Evolutionary conservation across 805 yeast species (phyloP).

Genomic region (Maudiozyma serrabonitensis): DNA sequence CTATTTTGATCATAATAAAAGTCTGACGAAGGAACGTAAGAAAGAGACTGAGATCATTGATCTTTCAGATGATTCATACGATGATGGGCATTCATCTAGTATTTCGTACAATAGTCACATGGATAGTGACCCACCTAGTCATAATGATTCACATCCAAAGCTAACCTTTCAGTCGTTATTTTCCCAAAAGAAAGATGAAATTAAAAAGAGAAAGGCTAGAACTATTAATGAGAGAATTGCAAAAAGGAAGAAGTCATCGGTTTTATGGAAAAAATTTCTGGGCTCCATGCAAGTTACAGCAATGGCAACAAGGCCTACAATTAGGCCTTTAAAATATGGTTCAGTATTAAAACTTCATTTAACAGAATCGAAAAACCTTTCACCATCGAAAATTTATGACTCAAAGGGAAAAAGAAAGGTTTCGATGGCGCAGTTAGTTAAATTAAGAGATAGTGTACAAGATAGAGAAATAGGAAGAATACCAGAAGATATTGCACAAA

Average conservation of each 20-base stretch:
- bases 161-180: neutral
- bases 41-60: neutral
- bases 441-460: constrained; percentile 21
- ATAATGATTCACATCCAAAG: neutral
- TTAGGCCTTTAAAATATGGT: constrained; percentile 35
- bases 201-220: constrained; percentile 3
- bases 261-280: constrained; percentile 38
- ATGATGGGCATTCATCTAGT: neutral
- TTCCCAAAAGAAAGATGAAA: neutral
- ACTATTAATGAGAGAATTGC: constrained; percentile 1
- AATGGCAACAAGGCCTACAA: constrained; percentile 63
- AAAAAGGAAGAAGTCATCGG: constrained; percentile 9
- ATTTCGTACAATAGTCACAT: neutral
- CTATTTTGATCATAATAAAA: constrained; percentile 28
- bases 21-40: too few species aligned
- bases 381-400: constrained; percentile 13
- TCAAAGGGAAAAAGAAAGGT: constrained; percentile 16
- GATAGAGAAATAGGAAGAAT: constrained; percentile 65
- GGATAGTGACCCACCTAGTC: neutral
- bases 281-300: constrained; percentile 55
- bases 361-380: constrained; percentile 18
- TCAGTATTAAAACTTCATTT: constrained; percentile 35
- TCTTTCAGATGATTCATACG: neutral
- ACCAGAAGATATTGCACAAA: constrained; percentile 57
- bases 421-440: constrained; percentile 28